A percentile compares a stretch with the other conserved stretches of the same genome.
Conservation (phyloP, 2,329 filamentous ascomycete species). For the Xylaria sp. region DNA sequence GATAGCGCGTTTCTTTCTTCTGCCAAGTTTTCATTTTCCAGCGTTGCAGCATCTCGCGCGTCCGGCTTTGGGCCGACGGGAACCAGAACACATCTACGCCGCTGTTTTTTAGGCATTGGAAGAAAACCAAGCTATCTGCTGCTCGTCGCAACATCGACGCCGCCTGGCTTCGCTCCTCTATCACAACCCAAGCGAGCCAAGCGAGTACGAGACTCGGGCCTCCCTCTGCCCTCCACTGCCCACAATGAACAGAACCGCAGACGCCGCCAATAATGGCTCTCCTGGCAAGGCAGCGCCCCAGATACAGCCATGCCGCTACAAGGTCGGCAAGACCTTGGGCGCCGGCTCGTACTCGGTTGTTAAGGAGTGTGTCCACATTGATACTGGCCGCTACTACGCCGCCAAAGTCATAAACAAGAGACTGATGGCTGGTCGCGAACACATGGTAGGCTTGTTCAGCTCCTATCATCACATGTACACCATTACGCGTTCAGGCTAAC, state of each 20-base stretch:
- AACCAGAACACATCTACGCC: not conserved
- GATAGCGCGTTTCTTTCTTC: not conserved
- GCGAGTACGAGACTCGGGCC: conserved; percentile 2
- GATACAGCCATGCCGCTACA: conserved; percentile 96
- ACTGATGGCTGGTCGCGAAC: conserved; percentile 95
- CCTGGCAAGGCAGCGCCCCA: conserved; percentile 60
- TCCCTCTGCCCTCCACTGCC: not conserved
- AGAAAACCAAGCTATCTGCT: not conserved
- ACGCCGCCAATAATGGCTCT: conserved; percentile 43
- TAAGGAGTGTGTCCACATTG: conserved; percentile 98
- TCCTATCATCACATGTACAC: not conserved
- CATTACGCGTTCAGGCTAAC: conserved; percentile 14
- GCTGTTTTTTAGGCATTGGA: not conserved
- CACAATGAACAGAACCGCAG: conserved; percentile 43
- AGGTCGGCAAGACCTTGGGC: conserved; percentile 96
- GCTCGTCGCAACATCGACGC: conserved; percentile 7
- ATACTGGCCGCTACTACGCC: conserved; percentile 96
- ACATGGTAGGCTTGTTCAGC: conserved; percentile 76
- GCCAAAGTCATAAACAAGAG: conserved; percentile 99
- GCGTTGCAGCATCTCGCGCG: not conserved
- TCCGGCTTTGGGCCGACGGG: not conserved
- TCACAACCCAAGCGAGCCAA: conserved; percentile 7
- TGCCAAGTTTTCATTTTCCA: not conserved
- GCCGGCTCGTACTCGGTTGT: conserved; percentile 98
- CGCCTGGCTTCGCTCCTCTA: not conserved